Conservation (phyloP, 225 moss, liverwort and hornwort genomes). For the Rhytidiadelphus loreus region DNA sequence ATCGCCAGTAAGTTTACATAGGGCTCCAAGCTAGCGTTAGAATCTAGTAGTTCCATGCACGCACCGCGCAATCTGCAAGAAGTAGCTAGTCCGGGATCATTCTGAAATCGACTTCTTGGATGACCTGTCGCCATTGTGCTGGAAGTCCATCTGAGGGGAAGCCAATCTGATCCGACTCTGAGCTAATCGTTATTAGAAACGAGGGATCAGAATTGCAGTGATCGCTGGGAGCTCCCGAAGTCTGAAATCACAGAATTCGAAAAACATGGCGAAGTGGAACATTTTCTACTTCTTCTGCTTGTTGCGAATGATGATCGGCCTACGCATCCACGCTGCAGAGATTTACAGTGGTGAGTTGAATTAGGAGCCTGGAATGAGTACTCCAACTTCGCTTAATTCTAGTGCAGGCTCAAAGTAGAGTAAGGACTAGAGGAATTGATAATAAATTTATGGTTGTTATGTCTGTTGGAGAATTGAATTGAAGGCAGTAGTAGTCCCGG, state of each 20-base stretch:
- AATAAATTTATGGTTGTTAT: neutral
- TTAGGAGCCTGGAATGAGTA: neutral
- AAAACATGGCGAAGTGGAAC: neutral
- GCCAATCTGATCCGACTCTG: neutral
- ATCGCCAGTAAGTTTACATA: neutral
- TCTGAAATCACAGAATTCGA: neutral
- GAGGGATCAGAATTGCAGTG: neutral
- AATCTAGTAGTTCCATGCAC: neutral
- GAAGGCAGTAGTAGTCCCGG: too few species aligned
- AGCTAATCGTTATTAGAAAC: neutral
- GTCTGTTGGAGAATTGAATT: neutral
- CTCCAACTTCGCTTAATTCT: neutral
- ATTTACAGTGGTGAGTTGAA: constrained; percentile 20
- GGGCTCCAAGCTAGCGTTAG: neutral
- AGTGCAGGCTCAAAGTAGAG: neutral
- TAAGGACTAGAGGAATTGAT: neutral
- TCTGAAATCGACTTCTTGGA: neutral
- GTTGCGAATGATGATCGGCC: neutral
- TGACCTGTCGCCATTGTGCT: neutral
- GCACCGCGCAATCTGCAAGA: neutral
- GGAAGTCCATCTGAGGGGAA: neutral
- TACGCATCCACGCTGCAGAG: neutral
- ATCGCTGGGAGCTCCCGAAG: neutral
- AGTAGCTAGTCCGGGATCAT: neutral
- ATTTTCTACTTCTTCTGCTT: neutral